These are phyloP conservation scores for Trichophyton equinum DNA, from an alignment of 2,329 filamentous ascomycete genomes.

Conservation along the genomic window DNA sequence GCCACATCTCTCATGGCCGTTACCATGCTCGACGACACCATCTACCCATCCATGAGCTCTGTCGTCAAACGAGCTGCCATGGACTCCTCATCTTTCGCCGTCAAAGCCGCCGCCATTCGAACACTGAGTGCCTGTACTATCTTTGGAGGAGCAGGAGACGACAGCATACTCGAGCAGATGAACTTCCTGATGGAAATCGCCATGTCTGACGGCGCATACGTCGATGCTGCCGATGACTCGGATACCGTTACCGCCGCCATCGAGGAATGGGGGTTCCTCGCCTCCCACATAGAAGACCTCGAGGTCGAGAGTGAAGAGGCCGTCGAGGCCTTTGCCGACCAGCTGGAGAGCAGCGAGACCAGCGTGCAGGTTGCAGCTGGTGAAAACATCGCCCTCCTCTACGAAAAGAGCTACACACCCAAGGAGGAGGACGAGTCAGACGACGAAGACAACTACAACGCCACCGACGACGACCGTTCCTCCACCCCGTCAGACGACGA, in stretches of 20 bases:
- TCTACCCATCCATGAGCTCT: slow-evolving; percentile 51
- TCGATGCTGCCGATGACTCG: slow-evolving; percentile 59
- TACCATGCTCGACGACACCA: slow-evolving; percentile 50
- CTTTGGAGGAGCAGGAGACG: slow-evolving; percentile 60
- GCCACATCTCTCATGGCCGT: slow-evolving; percentile 59
- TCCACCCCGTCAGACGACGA: slow-evolving; percentile 21
- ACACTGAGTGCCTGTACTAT: slow-evolving; percentile 59
- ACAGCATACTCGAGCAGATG: slow-evolving; percentile 59
- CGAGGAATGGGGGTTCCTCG: slow-evolving; percentile 67
- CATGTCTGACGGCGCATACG: slow-evolving; percentile 61
- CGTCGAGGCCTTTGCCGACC: slow-evolving; percentile 71
- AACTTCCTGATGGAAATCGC: slow-evolving; percentile 65
- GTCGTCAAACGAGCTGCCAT: slow-evolving; percentile 51
- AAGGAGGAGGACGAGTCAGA: slow-evolving; percentile 44
- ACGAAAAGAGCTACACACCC: slow-evolving; percentile 56
- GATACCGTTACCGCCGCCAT: slow-evolving; percentile 62
- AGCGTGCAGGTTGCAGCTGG: slow-evolving; percentile 66
- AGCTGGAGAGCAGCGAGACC: slow-evolving; percentile 62
- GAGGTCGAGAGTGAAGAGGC: slow-evolving; percentile 58
- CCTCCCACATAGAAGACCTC: slow-evolving; percentile 63
- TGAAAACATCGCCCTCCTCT: slow-evolving; percentile 68
- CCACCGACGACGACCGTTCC: slow-evolving; percentile 34
- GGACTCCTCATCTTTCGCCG: slow-evolving; percentile 50
- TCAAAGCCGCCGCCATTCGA: slow-evolving; percentile 62
- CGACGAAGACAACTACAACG: slow-evolving; percentile 35